Evolutionary conservation across 148 eudicot species (phyloP), one percentile per base, ranked within the genome.

Genomic region (Cornus florida): DNA sequence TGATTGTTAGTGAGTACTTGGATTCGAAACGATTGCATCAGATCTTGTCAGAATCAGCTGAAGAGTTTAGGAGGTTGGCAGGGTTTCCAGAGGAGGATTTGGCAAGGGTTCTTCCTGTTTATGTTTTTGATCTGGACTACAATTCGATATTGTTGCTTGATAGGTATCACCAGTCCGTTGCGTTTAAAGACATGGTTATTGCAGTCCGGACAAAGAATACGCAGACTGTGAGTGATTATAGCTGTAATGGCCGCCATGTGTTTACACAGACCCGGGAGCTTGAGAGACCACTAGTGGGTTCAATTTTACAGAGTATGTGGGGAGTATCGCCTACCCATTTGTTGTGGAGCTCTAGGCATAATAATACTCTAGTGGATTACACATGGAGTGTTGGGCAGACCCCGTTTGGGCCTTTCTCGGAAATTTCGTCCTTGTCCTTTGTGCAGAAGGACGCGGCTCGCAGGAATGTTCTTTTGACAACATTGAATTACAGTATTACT

Each of bases 331-430:
- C 99, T 5, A 96, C 98, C 14, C 99, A 96, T 87, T 60, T 92
- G 79, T 79, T 86, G 2, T 96, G 99, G 99, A 96, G 98, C 85
- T 88, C 95, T 0, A 84, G 82, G 80, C 97, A 96, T 80, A 96
- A 96, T 77, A 86, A 70, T 53, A 91, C 98, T 62, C 66, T 93
- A 70, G 92, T 93, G 75, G 99, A 96, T 76, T 96, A 96, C 71
- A 96, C 99, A 0, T 96, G 99, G 99, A 93, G 98, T 75, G 89
- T 93, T 28, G 98, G 98, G 65, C 97, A 92, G 6, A 96, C 99
- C 23, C 99, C 99, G 6, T 96, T 96, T 85, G 99, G 98, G 16
- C 99, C 99, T 2, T 96, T 94, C 84, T 96, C 98, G 1, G 97
- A 93, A 90, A 56, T 91, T n/a, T 86, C 91, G 11, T 87, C 95